Percentiles rank a stretch among this genome's conserved stretches.
Conservation (phyloP, 2,329 filamentous ascomycete genomes). For the Setomelanomma holmii region DNA sequence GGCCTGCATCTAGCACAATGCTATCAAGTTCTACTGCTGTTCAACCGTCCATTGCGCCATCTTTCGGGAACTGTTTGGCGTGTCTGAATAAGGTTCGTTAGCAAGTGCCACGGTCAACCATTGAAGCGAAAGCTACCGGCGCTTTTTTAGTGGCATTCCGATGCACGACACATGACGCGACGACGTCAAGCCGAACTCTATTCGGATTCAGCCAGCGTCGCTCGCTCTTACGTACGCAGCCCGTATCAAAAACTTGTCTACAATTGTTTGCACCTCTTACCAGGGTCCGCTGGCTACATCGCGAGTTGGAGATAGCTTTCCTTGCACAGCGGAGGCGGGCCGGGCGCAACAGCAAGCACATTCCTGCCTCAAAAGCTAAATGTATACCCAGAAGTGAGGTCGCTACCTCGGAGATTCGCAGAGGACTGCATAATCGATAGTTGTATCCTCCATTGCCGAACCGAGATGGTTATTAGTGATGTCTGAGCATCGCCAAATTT, state of each 20-base stretch:
- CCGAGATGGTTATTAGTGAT: background rate
- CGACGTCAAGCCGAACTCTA: constrained; percentile 18
- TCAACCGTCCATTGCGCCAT: constrained; percentile 15
- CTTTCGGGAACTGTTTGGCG: constrained; percentile 11
- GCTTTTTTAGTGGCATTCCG: constrained; percentile 12
- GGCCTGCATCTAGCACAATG: constrained; percentile 11
- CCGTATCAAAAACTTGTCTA: constrained; percentile 6
- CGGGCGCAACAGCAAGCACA: constrained; percentile 7
- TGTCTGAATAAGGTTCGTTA: constrained; percentile 22
- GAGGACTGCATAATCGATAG: constrained; percentile 20
- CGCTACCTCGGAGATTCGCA: constrained; percentile 16
- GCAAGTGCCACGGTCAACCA: constrained; percentile 17
- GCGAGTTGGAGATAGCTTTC: constrained; percentile 10
- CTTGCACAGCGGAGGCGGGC: constrained; percentile 8
- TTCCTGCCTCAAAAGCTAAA: constrained; percentile 10
- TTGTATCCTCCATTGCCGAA: constrained; percentile 9
- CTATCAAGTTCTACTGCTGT: background rate
- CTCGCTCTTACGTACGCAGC: constrained; percentile 10
- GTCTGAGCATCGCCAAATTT: background rate
- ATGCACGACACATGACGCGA: constrained; percentile 32
- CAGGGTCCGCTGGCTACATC: constrained; percentile 9
- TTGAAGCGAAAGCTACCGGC: constrained; percentile 19
- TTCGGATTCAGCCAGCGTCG: constrained; percentile 10
- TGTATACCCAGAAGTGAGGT: constrained; percentile 12
- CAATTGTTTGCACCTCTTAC: constrained; percentile 8